Conservation (phyloP, 805 yeast genomes). For the Lipomyces japonicus region DNA sequence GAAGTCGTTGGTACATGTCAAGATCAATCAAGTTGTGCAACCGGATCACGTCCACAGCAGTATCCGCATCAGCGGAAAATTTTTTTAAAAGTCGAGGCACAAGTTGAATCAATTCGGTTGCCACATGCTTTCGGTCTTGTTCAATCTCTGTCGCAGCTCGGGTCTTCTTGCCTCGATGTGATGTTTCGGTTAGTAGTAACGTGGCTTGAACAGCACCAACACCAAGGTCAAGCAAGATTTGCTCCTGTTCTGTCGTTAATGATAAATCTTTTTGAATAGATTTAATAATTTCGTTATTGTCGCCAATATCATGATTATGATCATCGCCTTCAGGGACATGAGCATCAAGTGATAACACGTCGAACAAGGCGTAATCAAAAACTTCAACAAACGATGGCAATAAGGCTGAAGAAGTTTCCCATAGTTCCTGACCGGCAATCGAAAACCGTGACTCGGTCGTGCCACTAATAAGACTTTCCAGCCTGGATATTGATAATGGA, state of each 20-base stretch:
- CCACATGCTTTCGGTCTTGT: constrained; percentile 7
- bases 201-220: constrained; percentile 20
- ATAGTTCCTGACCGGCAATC: constrained; percentile 19
- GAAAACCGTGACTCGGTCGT: constrained; percentile 20
- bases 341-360: constrained; percentile 5
- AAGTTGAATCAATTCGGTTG: constrained; percentile 14
- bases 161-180: not conserved
- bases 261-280: constrained; percentile 5
- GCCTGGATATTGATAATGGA: constrained; percentile 2
- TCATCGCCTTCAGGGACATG: no score
- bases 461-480: constrained; percentile 10
- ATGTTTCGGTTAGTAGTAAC: not conserved
- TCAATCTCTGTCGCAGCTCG: constrained; percentile 1
- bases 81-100: constrained; percentile 31
- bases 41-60: constrained; percentile 28
- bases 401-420: constrained; percentile 7
- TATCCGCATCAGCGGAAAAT: constrained; percentile 29
- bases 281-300: not conserved
- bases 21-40: constrained; percentile 29
- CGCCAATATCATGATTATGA: constrained; percentile 8
- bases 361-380: constrained; percentile 17
- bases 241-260: constrained; percentile 15
- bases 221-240: constrained; percentile 14
- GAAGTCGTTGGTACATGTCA: constrained; percentile 23
- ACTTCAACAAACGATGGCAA: constrained; percentile 11